phyloP scores from a whole-genome alignment of 805 yeast genomes.

The Saturnispora saitoi region DNA sequence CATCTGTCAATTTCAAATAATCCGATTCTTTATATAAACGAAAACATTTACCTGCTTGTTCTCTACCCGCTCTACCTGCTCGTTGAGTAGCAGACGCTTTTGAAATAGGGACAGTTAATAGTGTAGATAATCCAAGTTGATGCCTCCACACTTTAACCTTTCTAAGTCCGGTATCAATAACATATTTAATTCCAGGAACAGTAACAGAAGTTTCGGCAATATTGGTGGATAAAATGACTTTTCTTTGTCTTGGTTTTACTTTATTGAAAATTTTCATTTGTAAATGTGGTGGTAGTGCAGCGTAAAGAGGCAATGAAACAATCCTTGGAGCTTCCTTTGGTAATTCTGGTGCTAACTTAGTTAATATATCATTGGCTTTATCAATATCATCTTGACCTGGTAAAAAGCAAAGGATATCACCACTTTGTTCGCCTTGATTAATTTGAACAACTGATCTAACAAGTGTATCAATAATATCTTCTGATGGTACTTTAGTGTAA shows the following conservation, averaged over 20 bases:
- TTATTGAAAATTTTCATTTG: constrained; percentile 75
- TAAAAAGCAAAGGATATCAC: constrained; percentile 86
- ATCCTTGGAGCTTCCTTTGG: constrained; percentile 70
- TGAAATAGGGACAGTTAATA: constrained; percentile 85
- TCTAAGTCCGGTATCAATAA: constrained; percentile 84
- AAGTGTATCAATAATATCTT: constrained; percentile 77
- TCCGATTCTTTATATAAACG: constrained; percentile 73
- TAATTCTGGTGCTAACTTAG: constrained; percentile 51
- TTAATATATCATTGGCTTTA: constrained; percentile 58
- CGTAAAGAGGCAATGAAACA: constrained; percentile 80
- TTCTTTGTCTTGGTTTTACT: constrained; percentile 58
- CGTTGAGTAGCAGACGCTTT: constrained; percentile 93
- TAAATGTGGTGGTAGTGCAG: constrained; percentile 80
- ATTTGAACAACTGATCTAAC: constrained; percentile 69
- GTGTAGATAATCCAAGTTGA: constrained; percentile 83
- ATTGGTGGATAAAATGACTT: constrained; percentile 86
- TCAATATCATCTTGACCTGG: constrained; percentile 99
- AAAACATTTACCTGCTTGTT: constrained; percentile 94
- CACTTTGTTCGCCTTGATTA: constrained; percentile 69
- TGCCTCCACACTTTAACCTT: constrained; percentile 95
- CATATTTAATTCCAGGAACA: constrained; percentile 88
- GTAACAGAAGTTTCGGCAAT: constrained; percentile 98
- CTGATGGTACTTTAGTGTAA: constrained; percentile 56
- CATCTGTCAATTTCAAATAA: constrained; percentile 52
- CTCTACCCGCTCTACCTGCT: constrained; percentile 99